Conservation (phyloP, 805 yeast genomes). For the Ogataea zsoltii region DNA sequence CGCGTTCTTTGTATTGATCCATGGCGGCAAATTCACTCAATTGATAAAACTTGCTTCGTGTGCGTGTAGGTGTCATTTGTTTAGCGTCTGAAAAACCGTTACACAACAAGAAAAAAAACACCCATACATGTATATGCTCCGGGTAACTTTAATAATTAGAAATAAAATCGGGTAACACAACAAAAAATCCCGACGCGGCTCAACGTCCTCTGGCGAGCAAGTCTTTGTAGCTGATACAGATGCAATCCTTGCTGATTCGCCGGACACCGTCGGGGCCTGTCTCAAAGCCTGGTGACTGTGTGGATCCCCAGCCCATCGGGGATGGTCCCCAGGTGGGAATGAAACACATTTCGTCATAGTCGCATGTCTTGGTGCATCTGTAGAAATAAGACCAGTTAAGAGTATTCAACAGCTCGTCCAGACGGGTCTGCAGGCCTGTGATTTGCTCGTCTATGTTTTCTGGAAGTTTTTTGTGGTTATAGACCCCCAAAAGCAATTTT, state of each 20-base stretch:
- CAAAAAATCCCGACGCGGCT: not conserved
- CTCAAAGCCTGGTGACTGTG: constrained; percentile 25
- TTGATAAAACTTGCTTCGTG: too few relatives aligned
- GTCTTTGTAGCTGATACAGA: constrained; percentile 19
- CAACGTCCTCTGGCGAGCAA: not conserved
- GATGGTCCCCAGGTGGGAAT: constrained; percentile 65
- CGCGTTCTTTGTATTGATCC: constrained; percentile 18
- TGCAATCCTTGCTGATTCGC: constrained; percentile 27
- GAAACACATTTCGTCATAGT: constrained; percentile 50
- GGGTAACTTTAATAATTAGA: not conserved
- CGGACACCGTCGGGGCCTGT: constrained; percentile 23
- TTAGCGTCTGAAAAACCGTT: not conserved
- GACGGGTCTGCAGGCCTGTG: constrained; percentile 22
- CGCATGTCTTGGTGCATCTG: constrained; percentile 44
- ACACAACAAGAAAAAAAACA: not conserved
- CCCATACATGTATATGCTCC: not conserved
- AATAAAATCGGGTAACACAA: not conserved
- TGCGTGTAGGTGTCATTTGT: not conserved
- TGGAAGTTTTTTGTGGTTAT: constrained; percentile 8
- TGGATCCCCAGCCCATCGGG: constrained; percentile 46
- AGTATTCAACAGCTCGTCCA: constrained; percentile 36
- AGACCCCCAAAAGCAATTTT: constrained; percentile 24
- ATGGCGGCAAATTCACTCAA: constrained; percentile 2
- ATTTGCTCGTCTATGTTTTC: constrained; percentile 23
- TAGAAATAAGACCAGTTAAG: constrained; percentile 49